Base-by-base conservation (phyloP, 1,284 basidiomycete species). In the Xerocomus nothofagi region DNA sequence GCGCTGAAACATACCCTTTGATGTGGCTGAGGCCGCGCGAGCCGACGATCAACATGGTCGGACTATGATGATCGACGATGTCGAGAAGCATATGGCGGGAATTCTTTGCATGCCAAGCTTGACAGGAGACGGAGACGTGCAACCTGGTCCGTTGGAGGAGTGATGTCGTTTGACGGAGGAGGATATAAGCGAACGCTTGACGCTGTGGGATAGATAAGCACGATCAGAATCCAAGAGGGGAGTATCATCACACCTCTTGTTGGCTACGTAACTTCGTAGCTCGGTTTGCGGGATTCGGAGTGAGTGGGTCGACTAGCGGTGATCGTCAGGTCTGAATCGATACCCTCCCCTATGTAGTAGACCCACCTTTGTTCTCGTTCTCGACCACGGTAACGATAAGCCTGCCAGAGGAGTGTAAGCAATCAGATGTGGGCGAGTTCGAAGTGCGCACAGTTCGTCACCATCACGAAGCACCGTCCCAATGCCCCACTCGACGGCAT, bases 101-200 rank as follows among this genome's bases (percentile, higher is more conserved):
- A 65, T 97, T 96, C 76, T 95, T 97, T 21, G 93, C 91, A 61
- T 98, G 95, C 80, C 96, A 88, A 18, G 95, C 93, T 71, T 98
- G 94, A 68, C 95, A 98, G 1, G 84, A 80, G 36, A 98, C 84
- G 0, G 82, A 86, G 26, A 97, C 90, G 57, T 95, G 85, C 40
- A 98, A 74, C 50, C 80, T 80, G 0, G 96, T 98, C 26, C 96
- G 86, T 67, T 97, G 93, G 24, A 99, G 78, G 15, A 98, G 77
- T 14, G 86, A 81, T 0, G 90, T 95, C 2, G 89, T 92, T 71
- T 98, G 93, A 47, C 91, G 86, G 41, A 88, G 82, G 21, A 95
- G 85, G 39, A 94, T 86, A 49, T 93, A 90, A 2, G 93, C 86
- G 43, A 92, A 75, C 2, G 85, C 90, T 79, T 96, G 93, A 39